Conservation (phyloP, 345 rosid genomes). For the Rhizophora apiculata region DNA sequence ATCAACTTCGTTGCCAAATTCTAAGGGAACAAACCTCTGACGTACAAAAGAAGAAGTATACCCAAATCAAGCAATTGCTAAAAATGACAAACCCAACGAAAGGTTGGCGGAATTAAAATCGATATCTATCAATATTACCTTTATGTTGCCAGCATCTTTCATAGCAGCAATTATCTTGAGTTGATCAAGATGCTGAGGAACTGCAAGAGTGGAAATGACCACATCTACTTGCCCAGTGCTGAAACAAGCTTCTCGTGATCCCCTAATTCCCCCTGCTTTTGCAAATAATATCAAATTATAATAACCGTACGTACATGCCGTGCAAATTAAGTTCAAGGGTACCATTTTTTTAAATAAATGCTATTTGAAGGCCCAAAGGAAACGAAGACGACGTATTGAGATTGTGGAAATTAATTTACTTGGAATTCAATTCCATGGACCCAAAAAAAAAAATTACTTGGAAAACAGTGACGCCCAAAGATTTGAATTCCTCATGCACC, state of each 20-base stretch:
- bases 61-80: neutral
- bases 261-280: constrained; percentile 28
- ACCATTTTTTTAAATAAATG: no score
- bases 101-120: neutral
- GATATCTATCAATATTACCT: constrained; percentile 8
- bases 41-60: neutral
- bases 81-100: neutral
- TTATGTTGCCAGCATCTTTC: constrained; percentile 32
- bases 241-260: constrained; percentile 37
- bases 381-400: no score
- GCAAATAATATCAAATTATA: no score
- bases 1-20: constrained; percentile 41
- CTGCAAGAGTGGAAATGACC: constrained; percentile 39
- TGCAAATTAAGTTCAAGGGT: no score
- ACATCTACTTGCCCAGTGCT: constrained; percentile 28
- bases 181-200: constrained; percentile 37
- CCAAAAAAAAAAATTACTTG: constrained; percentile 6
- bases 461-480: constrained; percentile 30
- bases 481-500: constrained; percentile 20
- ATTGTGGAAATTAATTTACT: no score
- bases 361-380: no score
- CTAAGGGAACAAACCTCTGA: constrained; percentile 27
- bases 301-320: no score
- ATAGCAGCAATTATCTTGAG: constrained; percentile 36
- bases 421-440: no score